Evolutionary conservation across 352 stramenopile species (phyloP).

Genomic region (Pythium plurisporium): DNA sequence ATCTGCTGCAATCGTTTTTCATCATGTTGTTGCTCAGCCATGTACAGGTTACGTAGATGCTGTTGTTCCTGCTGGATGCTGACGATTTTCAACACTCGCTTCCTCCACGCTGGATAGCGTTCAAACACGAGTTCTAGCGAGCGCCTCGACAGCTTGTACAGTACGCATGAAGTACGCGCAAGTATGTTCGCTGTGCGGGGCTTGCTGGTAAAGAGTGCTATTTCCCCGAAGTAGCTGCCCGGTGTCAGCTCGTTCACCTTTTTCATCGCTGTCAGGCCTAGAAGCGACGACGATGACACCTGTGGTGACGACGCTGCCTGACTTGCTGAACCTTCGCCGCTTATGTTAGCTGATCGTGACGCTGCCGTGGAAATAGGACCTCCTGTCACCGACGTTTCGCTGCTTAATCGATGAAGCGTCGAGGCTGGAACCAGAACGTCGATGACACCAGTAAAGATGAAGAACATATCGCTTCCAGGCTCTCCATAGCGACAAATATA

Average conservation of each 20-base stretch:
- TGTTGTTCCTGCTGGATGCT: constrained; percentile 54
- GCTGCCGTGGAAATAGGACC: background rate
- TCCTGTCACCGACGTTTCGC: constrained; percentile 18
- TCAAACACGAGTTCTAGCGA: constrained; percentile 70
- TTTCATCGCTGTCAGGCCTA: no score
- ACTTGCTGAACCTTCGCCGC: background rate
- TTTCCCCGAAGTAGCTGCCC: constrained; percentile 67
- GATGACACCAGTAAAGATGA: constrained; percentile 62
- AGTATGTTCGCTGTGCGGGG: constrained; percentile 48
- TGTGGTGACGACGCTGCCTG: background rate
- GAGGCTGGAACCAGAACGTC: constrained; percentile 38
- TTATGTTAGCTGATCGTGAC: background rate
- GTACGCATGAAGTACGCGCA: constrained; percentile 54
- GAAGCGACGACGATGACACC: no score
- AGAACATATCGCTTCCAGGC: constrained; percentile 68
- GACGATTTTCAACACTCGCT: constrained; percentile 59
- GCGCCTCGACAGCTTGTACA: constrained; percentile 59
- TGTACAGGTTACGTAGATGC: constrained; percentile 43
- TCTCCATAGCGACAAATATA: constrained; percentile 62
- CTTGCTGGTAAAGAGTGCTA: constrained; percentile 59
- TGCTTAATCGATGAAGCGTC: constrained; percentile 20
- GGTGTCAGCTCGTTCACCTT: constrained; percentile 51
- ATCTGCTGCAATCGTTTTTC: constrained; percentile 11
- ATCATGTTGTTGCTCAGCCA: constrained; percentile 49
- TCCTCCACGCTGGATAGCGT: constrained; percentile 64